Evolutionary conservation across 2,329 filamentous ascomycete species (phyloP), one percentile per base, ranked within the genome.

Genomic region (Fusarium haematococcum): DNA sequence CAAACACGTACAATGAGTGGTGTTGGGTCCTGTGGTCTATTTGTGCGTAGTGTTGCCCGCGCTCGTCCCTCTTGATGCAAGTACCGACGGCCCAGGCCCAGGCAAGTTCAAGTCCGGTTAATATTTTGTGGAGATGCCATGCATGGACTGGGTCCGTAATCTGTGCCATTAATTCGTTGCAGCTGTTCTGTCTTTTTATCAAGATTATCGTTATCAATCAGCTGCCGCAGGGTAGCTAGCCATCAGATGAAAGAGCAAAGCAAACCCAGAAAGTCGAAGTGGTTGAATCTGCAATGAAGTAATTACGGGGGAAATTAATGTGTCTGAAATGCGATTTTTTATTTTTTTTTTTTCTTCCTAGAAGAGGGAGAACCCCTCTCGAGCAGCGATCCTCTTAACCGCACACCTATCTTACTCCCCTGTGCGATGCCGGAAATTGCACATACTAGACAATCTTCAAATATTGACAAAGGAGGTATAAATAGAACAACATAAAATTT

Each of bases 11-110:
- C 23, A 16, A 27, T 3, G 8, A 27, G 14, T 27, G 8, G 8
- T 2, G 3, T 1, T 1, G 0, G 43, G 1, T 27, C 23, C 23
- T 8, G 9, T 27, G 0, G 23, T 10, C 41, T 6, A 48, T 2
- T 6, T 25, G 6, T 14, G 4, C 4, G 9, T 18, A 1, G 23
- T 18, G 7, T 1, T 18, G 23, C 8, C 23, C 45, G 23, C 27
- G 45, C 14, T 20, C 1, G 16, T 27, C 14, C 2, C 20, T 20
- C 20, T 20, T 50, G 3, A 6, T 50, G 8, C 14, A 50, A 50
- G 18, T 50, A 27, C 45, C 45, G 23, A 50, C 4, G 9, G 45
- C 23, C 45, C 2, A 18, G 45, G 45, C 18, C 45, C 11, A 8
- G 23, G 45, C 45, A 27, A 5, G 23, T 18, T 50, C 45, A 27